Evolutionary conservation across 2,329 filamentous ascomycete species (phyloP).

Genomic region (Stagonosporopsis cucurbitacearum): DNA sequence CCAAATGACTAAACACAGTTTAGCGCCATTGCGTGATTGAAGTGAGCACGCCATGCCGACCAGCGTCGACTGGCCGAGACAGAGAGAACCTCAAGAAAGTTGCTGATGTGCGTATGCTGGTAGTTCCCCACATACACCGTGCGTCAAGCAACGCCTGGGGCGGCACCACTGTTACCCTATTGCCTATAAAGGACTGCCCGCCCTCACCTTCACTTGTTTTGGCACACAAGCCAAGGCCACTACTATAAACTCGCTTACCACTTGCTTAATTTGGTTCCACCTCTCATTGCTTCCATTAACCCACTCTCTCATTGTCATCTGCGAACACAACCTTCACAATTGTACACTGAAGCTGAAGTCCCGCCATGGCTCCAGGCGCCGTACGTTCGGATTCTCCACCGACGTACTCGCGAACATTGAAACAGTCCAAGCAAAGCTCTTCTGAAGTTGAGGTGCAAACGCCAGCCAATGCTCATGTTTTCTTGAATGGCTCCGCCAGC

Average conservation of each 20-base stretch:
- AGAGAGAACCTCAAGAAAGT: constrained; percentile 1
- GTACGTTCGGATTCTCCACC: constrained; percentile 33
- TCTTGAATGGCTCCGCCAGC: constrained; percentile 24
- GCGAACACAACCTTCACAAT: no score
- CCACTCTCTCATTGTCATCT: no score
- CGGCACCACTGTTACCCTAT: constrained; percentile 9
- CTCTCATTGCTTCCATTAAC: background rate
- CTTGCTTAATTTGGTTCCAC: background rate
- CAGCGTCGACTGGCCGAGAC: constrained; percentile 7
- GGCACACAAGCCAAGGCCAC: constrained; percentile 4
- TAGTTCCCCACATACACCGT: constrained; percentile 31
- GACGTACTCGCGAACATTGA: constrained; percentile 23
- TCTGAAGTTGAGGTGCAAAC: constrained; percentile 34
- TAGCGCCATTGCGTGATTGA: constrained; percentile 17
- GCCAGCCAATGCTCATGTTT: constrained; percentile 24
- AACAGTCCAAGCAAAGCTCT: constrained; percentile 29
- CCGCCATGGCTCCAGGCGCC: constrained; percentile 40
- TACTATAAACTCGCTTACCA: background rate
- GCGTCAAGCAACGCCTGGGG: constrained; percentile 16
- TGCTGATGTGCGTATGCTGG: constrained; percentile 14
- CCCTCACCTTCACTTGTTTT: constrained; percentile 18
- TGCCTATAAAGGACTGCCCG: constrained; percentile 24
- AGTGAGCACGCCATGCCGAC: constrained; percentile 15
- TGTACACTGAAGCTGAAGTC: background rate
- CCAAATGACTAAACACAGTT: constrained; percentile 1